Evolutionary conservation across 1,284 basidiomycete species (phyloP).

Genomic region (Crucibulum cyathiforme): DNA sequence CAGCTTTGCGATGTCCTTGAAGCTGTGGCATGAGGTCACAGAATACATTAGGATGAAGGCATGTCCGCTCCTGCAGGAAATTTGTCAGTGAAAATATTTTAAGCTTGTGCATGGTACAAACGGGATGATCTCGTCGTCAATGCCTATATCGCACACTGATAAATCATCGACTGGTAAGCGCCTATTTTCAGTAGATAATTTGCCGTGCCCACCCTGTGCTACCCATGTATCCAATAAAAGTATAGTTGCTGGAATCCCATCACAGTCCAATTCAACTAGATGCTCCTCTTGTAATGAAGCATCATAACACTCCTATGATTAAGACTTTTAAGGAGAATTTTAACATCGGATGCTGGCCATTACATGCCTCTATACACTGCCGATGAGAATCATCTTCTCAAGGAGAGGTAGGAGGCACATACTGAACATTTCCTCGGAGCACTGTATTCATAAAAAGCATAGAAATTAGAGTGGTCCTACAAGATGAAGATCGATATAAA

Average conservation of each 20-base stretch:
- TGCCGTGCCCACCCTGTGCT: slow-evolving; percentile 14
- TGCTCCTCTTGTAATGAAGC: no score
- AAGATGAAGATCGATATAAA: neutral
- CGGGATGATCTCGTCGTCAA: slow-evolving; percentile 22
- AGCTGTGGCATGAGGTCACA: slow-evolving; percentile 25
- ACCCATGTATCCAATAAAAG: no score
- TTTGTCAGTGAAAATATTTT: neutral
- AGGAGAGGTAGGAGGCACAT: neutral
- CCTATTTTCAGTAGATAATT: neutral
- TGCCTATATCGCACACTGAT: slow-evolving; percentile 11
- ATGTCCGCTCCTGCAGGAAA: slow-evolving; percentile 22
- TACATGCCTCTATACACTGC: no score
- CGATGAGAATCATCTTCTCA: slow-evolving; percentile 6
- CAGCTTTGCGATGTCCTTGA: slow-evolving; percentile 30
- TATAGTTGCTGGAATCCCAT: no score
- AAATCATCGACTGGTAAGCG: neutral
- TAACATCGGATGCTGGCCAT: slow-evolving; percentile 11
- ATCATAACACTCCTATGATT: no score
- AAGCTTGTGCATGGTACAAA: slow-evolving; percentile 6
- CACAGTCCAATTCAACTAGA: no score
- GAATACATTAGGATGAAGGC: slow-evolving; percentile 36
- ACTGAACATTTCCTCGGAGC: slow-evolving; percentile 18
- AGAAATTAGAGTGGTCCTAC: neutral
- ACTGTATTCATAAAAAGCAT: slow-evolving; percentile 5
- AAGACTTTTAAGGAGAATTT: neutral